Base-by-base conservation (phyloP, 306 rosid genomes). In the Corylus avellana region DNA sequence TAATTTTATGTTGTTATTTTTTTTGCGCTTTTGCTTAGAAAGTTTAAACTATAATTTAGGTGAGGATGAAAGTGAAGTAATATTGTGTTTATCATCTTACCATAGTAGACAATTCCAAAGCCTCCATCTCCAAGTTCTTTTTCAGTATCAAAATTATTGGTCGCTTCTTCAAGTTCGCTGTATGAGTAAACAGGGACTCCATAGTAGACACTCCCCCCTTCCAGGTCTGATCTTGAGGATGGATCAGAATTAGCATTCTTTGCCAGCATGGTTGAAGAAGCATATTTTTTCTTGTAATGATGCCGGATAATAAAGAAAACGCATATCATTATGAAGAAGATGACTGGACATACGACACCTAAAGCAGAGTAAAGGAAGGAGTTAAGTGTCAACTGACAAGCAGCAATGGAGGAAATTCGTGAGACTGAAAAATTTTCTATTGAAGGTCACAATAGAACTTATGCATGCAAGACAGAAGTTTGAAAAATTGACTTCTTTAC, bases 31-130 rank as follows among this genome's bases (percentile, higher is more conserved):
- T 7, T 64, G 47, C 48, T 35, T 64, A 14, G 10, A 64, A 64
- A 37, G 12, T 42, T 35, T 64, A 25, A 4, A 5, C 37, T 4
- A 16, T 27, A 61, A 16, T n/a, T 9, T 42, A 67, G 8, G 72
- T 39, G 29, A 67, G 10, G 8, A 39, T 67, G 16, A n/a, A 18
- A 42, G 3, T 17, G 72, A 42, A 18, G 64, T 37, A 75, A 70
- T 47, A 76, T 76, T 27, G 37, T 12, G 13, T 58, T 17, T 18
- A 59, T 81, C 29, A 49, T 35, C 82, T 61, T 72, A 93, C 97
- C 96, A 44, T 84, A 64, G 75, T 89, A 91, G 17, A 91, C 97
- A 8, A 85, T 75, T 81, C 85, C 91, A 9, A 82, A 87, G 11
- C 91, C 91, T 51, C 91, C 91, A 8, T 87, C 88, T 59, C 91